Evolutionary conservation across 805 yeast genomes (phyloP).

Genomic region (Ogataea henricii): DNA sequence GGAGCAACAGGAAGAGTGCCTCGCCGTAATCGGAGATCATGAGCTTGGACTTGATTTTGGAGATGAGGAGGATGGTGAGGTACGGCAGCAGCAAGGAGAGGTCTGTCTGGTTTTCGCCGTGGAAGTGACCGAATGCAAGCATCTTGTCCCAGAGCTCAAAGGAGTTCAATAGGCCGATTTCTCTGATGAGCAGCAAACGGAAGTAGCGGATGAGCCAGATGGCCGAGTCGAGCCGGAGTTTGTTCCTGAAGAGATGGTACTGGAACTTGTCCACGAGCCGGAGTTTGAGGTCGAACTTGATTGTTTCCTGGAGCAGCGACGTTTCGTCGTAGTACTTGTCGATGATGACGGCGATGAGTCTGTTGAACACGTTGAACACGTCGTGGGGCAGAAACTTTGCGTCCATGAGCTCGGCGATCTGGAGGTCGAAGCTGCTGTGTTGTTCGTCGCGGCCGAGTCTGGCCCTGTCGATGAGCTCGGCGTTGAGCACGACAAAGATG

Average conservation of each 20-base stretch:
- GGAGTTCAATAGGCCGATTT: conserved; percentile 42
- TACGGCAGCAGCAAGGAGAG: conserved; percentile 42
- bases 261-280: conserved; percentile 54
- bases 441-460: conserved; percentile 2
- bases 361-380: conserved; percentile 44
- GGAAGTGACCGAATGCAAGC: conserved; percentile 34
- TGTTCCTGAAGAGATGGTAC: conserved; percentile 46
- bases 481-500: conserved; percentile 42
- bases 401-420: conserved; percentile 43
- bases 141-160: conserved; percentile 53
- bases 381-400: conserved; percentile 42
- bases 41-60: conserved; percentile 45
- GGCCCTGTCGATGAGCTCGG: conserved; percentile 36
- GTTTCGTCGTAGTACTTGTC: conserved; percentile 42
- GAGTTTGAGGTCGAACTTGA: conserved; percentile 46
- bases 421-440: conserved; percentile 19
- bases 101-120: conserved; percentile 16
- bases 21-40: conserved; percentile 55
- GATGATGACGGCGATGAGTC: conserved; percentile 38
- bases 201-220: conserved; percentile 58
- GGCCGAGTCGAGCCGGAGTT: conserved; percentile 50
- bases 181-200: conserved; percentile 48
- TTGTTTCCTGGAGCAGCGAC: conserved; percentile 46
- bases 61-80: conserved; percentile 43
- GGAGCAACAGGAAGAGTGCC: conserved; percentile 48